These are phyloP conservation scores for Liquidambar formosana DNA, from an alignment of 164 flowering plant genomes.

Conservation along the genomic window DNA sequence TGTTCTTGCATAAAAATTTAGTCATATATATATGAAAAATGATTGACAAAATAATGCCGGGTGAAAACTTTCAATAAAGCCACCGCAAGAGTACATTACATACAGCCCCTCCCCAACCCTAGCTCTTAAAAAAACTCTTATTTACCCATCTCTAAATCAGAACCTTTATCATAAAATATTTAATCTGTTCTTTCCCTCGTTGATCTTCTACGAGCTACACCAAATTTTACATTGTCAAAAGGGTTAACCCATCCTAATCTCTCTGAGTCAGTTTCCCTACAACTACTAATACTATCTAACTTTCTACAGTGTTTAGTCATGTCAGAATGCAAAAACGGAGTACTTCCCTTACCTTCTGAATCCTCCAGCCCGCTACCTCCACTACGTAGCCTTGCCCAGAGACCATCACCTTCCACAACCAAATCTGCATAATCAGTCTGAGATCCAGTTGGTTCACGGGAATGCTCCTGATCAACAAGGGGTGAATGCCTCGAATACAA, in stretches of 20 bases:
- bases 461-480: constrained; percentile 16
- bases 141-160: constrained; percentile 13
- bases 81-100: constrained; percentile 21
- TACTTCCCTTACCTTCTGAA: constrained; percentile 22
- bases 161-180: constrained; percentile 14
- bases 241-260: constrained; percentile 38
- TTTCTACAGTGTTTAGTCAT: constrained; percentile 46
- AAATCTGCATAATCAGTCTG: constrained; percentile 8
- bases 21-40: too few species aligned
- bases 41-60: constrained; percentile 23
- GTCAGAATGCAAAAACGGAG: constrained; percentile 43
- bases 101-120: constrained; percentile 20
- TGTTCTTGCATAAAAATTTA: too few species aligned
- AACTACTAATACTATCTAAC: constrained; percentile 36
- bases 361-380: constrained; percentile 11
- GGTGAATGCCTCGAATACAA: constrained; percentile 27
- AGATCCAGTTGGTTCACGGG: constrained; percentile 22
- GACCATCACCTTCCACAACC: background rate
- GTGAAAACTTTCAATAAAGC: constrained; percentile 15
- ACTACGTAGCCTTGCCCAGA: constrained; percentile 7
- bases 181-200: constrained; percentile 35
- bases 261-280: constrained; percentile 38
- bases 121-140: background rate
- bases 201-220: constrained; percentile 41
- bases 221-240: constrained; percentile 27